Percentiles rank a stretch among this genome's conserved stretches.
These are phyloP conservation scores for Cytospora mali DNA, from an alignment of 2,329 filamentous ascomycete genomes.

Conservation along the genomic window DNA sequence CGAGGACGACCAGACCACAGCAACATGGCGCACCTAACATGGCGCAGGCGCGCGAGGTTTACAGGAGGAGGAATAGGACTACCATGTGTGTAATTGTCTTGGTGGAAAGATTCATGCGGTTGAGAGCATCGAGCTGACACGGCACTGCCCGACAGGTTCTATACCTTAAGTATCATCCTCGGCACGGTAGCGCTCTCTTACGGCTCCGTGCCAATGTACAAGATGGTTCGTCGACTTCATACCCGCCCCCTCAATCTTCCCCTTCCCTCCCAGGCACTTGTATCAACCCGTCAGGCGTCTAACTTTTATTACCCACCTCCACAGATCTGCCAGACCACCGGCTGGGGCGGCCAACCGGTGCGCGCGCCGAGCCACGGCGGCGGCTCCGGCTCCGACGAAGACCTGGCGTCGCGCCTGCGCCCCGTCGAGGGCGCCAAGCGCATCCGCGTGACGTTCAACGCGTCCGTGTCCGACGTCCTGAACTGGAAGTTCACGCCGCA, in stretches of 20 bases:
- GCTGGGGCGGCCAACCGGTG: constrained; percentile 92
- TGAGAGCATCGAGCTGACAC: constrained; percentile 30
- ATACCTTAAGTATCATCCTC: constrained; percentile 75
- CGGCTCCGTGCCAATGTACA: constrained; percentile 83
- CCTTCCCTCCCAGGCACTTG: not conserved
- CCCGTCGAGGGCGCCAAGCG: constrained; percentile 81
- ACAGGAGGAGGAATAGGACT: constrained; percentile 68
- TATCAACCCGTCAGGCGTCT: constrained; percentile 6
- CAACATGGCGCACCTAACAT: constrained; percentile 52
- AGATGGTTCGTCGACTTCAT: constrained; percentile 69
- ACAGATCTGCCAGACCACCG: constrained; percentile 80
- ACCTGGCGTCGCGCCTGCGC: constrained; percentile 75
- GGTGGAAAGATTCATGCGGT: not conserved
- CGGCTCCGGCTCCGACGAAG: constrained; percentile 53
- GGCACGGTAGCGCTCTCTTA: constrained; percentile 81
- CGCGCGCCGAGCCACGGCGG: constrained; percentile 71
- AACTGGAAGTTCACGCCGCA: constrained; percentile 98
- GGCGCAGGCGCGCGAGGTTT: constrained; percentile 66
- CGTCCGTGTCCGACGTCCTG: constrained; percentile 90
- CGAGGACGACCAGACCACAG: constrained; percentile 31
- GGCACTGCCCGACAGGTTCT: constrained; percentile 56
- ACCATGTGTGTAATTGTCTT: constrained; percentile 53
- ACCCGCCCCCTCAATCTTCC: no score
- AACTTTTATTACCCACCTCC: constrained; percentile 10
- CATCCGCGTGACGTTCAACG: constrained; percentile 93